These are phyloP conservation scores for Clitopilus hobsonii DNA, from an alignment of 768 basidiomycete species.

Conservation along the genomic window DNA sequence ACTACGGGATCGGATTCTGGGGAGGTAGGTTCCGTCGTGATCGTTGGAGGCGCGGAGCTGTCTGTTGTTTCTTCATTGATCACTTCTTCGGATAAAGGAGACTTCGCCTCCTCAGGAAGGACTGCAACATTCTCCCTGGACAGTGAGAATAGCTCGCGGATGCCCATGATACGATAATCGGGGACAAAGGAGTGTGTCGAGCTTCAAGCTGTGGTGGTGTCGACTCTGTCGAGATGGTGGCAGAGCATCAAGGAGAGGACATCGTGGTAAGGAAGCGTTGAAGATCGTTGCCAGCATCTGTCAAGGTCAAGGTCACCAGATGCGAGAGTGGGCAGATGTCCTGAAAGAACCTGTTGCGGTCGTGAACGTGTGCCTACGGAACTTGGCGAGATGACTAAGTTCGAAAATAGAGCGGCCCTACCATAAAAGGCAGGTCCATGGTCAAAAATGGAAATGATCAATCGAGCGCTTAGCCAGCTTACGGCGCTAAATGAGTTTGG, in stretches of 20 bases:
- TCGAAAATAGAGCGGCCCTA: too few species aligned
- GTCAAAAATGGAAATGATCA: neutral
- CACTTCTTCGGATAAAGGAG: neutral
- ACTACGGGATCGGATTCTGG: neutral
- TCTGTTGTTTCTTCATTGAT: neutral
- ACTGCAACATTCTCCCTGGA: neutral
- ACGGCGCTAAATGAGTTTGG: too few species aligned
- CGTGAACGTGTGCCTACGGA: neutral
- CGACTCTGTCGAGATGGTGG: neutral
- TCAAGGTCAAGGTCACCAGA: too few species aligned
- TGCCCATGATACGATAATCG: neutral
- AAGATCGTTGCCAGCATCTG: neutral
- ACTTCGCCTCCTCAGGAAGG: neutral
- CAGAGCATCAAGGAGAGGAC: neutral
- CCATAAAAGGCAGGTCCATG: neutral
- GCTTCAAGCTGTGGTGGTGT: neutral
- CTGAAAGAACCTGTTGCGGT: neutral
- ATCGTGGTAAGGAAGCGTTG: neutral
- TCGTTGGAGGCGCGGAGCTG: neutral
- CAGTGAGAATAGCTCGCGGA: neutral
- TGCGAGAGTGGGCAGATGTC: neutral
- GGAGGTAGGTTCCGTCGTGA: neutral
- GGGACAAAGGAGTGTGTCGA: neutral
- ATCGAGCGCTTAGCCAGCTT: neutral
- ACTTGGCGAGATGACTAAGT: too few species aligned